Evolutionary conservation across 805 yeast genomes (phyloP), one percentile per base, ranked within the genome.

Genomic region (Candida coquimbonensis): DNA sequence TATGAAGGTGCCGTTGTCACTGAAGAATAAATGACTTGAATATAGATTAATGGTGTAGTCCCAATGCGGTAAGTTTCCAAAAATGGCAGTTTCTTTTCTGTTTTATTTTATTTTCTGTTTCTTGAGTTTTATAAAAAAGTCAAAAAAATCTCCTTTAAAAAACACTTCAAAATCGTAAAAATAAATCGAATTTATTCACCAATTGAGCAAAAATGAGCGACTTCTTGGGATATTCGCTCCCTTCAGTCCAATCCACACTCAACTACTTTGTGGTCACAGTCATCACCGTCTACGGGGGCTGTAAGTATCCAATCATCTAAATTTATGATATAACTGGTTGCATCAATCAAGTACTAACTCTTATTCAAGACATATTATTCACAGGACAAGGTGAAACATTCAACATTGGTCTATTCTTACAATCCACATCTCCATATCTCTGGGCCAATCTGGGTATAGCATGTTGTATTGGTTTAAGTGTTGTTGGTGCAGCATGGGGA

Each of bases 401-500:
- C 73, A 86, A 93, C 65, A 80, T 93, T 47, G 99, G 99, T 43
- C 81, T 81, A 54, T 90, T 91, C 61, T 75, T 93, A 53, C 79
- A 81, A 54, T 72, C 83, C 34, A 80, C 93, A 3, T 88, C 97
- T 21, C 99, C 99, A 7, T 93, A 93, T 64, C 78, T 93, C 83
- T 93, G 98, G 98, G 98, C 97, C 27, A 77, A 78, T 52, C 66
- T 89, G 52, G 99, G 99, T 45, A 88, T 93, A 51, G 83, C 86
- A 14, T 68, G 81, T 43, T 91, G 99, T 68, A 89, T 95, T 55
- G 98, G 98, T 13, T 75, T 93, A 49, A 83, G 95, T 41, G 97
- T 93, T 14, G 83, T 90, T 37, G 99, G 99, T 36, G 99, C 99
- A 14, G 98, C 98, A 6, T 93, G 99, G 99, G 99, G 99, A 53